Evolutionary conservation across 2,329 filamentous ascomycete genomes (phyloP), one percentile per base, ranked within the genome.

Genomic region (Monilinia fructicola): DNA sequence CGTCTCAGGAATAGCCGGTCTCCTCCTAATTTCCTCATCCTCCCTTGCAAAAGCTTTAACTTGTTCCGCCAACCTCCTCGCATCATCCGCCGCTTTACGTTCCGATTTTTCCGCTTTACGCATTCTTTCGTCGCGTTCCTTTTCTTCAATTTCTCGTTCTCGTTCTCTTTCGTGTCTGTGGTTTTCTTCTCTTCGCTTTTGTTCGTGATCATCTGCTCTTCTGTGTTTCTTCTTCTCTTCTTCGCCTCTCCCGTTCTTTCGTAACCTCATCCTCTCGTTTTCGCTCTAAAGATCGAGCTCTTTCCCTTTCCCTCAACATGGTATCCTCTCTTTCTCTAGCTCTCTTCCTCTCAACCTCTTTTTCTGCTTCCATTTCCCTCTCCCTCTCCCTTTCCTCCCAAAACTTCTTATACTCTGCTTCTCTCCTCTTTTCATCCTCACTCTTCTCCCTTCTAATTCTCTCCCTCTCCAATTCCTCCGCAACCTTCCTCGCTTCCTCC

Each of bases 1-100:
- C 4, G n/a, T 46, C 4, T 73, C 54, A 23, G 74, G 73, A 18
- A 75, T 69, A 2, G 67, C 70, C 28, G 75, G 73, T 28, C 75
- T 64, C 9, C 69, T 69, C 38, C 68, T 64, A 46, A 76, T 76
- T 12, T 73, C 74, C 16, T 73, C 73, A 56, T 76, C 71, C 14
- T 74, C 73, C n/a, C 52, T 67, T 18, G 67, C 58, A 38, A 75
- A 62, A n/a, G 38, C 26, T 21, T 28, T 64, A 4, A 73, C 12
- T 66, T 66, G 52, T 70, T 70, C 31, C 63, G 69, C 35, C 67
- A 68, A 53, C 48, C 67, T 62, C 9, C 46, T 64, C 0, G 58
- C 64, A 46, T 66, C 55, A 38, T 69, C 68, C 9, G 61, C 65
- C 1, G 65, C 61, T 38, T 71, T 67, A 1, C 54, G 26, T 26